Conservation (phyloP, 2,329 filamentous ascomycete genomes). For the Sporothrix dimorphospora region DNA sequence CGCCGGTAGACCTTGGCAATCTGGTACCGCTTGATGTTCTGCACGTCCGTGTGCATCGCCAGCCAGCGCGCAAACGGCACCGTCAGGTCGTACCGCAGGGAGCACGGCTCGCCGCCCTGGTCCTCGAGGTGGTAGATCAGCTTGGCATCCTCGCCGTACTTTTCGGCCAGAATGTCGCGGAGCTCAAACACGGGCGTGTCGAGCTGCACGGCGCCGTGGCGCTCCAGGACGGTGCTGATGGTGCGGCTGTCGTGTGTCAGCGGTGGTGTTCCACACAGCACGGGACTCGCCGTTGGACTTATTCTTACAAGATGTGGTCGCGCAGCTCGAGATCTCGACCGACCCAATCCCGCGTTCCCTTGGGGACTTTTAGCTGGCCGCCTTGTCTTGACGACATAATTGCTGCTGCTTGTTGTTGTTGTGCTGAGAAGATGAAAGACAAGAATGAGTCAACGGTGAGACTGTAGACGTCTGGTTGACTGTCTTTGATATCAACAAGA, state of each 20-base stretch:
- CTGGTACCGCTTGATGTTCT: constrained; percentile 90
- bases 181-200: constrained; percentile 4
- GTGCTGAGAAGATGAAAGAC: neutral
- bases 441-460: neutral
- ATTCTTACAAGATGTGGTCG: neutral
- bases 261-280: neutral
- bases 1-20: constrained; percentile 83
- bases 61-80: constrained; percentile 78
- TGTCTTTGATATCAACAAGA: neutral
- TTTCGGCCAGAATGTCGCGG: neutral
- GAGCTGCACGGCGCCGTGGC: neutral
- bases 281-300: neutral
- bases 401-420: neutral
- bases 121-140: constrained; percentile 73
- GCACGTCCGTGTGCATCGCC: constrained; percentile 79
- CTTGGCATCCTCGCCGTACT: neutral
- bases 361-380: neutral
- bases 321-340: neutral
- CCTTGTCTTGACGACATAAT: neutral
- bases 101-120: constrained; percentile 80
- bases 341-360: neutral
- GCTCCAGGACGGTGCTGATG: neutral
- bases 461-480: neutral
- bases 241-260: neutral
- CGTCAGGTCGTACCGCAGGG: constrained; percentile 73